Conservation (phyloP, 345 rosid species). For the Gossypium anomalum region DNA sequence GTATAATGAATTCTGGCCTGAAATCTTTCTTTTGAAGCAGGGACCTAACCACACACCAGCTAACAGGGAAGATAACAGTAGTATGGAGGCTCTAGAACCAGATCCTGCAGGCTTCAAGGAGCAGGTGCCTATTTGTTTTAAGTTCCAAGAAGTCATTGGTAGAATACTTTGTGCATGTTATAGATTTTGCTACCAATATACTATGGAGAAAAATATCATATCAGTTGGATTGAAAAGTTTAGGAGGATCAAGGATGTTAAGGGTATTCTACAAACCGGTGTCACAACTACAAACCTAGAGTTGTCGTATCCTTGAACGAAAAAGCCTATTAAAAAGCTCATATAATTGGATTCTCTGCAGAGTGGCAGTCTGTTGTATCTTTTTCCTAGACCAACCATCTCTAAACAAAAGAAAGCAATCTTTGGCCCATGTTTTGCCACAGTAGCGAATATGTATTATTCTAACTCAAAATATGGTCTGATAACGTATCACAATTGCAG, state of each 20-base stretch:
- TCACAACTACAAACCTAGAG: not conserved
- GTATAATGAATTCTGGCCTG: constrained; percentile 9
- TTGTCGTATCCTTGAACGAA: not conserved
- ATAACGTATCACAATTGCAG: not conserved
- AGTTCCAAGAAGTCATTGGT: not conserved
- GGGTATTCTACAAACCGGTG: not conserved
- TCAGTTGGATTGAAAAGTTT: not conserved
- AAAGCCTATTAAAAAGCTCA: not conserved
- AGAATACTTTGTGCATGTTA: not conserved
- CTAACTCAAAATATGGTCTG: not conserved
- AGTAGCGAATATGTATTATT: not conserved
- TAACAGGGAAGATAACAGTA: constrained; percentile 53
- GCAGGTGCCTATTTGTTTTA: constrained; percentile 43
- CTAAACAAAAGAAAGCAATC: not conserved
- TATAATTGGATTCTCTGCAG: not conserved
- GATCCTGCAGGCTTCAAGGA: constrained; percentile 77
- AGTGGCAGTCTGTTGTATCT: not conserved
- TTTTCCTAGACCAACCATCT: not conserved
- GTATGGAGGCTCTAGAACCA: constrained; percentile 50
- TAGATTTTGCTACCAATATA: not conserved
- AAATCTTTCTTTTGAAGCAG: constrained; percentile 33
- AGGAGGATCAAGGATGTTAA: not conserved
- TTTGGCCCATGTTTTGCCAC: not conserved
- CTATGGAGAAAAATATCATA: not conserved
- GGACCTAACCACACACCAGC: constrained; percentile 33